Evolutionary conservation across 257 asterid species (phyloP), one percentile per base, ranked within the genome.

Genomic region (Nicotiana tomentosiformis): DNA sequence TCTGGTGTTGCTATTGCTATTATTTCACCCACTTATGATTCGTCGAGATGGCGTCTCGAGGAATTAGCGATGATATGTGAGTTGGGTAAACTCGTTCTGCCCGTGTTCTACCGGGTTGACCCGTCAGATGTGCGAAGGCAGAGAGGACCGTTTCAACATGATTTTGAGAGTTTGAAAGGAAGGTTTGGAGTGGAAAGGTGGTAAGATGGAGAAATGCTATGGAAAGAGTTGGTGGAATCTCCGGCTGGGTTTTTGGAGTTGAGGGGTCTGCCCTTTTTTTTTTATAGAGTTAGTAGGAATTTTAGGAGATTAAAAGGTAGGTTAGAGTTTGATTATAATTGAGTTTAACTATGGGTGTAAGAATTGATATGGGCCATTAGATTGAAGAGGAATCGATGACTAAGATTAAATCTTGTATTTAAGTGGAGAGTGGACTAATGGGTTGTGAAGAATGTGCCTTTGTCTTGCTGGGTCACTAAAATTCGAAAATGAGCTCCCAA

Each of bases 181-280:
- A 58, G 23, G 32, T 83, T 66, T 79, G 85, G 35, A 46, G 67
- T 5, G 60, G 56, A 56, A 78, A 82, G 66, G 85, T 78, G 35
- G 43, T 46, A 67, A 81, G 90, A 66, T 87, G 88, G 90, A 87
- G 83, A 66, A 79, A 87, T 6, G 89, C 87, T 12, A 87, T 87
- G 89, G 80, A 84, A 58, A 33, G 68, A 43, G 89, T 80, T 49
- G 90, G 88, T 12, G 81, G 76, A 4, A 76, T 46, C 5, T 69
- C 60, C 15, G 90, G 90, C 11, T 87, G 67, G 80, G 90, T 82
- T 58, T 23, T 23, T 2, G 2, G 32, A 2, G 1, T 1, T 30
- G 32, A 30, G 1, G 32, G 32, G 2, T 23, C 26, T 30, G 32
- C 32, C 1, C 0, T 30, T 30, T 30, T 30, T 23, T 23, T 23